Base-by-base conservation (phyloP, 495 filamentous ascomycete species). In the Neurospora sp. region DNA sequence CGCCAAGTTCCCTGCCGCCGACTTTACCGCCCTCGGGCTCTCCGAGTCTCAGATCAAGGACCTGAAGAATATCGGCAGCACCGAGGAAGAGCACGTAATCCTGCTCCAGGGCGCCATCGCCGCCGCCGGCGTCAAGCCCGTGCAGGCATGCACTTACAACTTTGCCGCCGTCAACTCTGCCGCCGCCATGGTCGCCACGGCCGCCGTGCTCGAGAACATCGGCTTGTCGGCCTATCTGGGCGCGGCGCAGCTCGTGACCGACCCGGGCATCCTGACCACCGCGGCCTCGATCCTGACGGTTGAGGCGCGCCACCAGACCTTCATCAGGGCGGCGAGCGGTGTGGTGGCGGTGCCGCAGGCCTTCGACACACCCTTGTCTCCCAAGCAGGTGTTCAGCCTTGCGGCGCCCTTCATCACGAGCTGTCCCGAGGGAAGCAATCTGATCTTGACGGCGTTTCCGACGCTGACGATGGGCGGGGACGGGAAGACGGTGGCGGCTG, bases 161-260 rank as follows among this genome's bases (percentile, higher is more conserved):
- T 90, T 90, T 73, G 85, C 84, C 74, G 86, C 90, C 78, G 88
- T 87, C 40, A 82, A 87, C 77, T 61, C 53, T 14, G 88, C 88
- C 40, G 81, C 83, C 31, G 82, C 80, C 71, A 90, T 90, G 88
- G 84, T 90, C 40, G 85, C 81, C 41, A 89, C 87, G 3, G 89
- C 88, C 31, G 83, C 85, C 53, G 79, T 90, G 45, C 86, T 90
- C 53, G 89, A 90, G 77, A 87, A 86, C 73, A 86, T 90, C 70
- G 89, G 89, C 72, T 79, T 90, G 45, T 87, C 86, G 38, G 89
- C 89, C 73, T 90, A 89, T 80, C 85, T 90, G 41, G 89, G 89
- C 74, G 89, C 87, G 68, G 88, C 87, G 38, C 84, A 87, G n/a
- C 83, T 90, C 40, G 78, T 90, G 69, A 81, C 83, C 31, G 83